Evolutionary conservation across 208 protist genomes (phyloP).

Genomic region (Crithidia acanthocephali): DNA sequence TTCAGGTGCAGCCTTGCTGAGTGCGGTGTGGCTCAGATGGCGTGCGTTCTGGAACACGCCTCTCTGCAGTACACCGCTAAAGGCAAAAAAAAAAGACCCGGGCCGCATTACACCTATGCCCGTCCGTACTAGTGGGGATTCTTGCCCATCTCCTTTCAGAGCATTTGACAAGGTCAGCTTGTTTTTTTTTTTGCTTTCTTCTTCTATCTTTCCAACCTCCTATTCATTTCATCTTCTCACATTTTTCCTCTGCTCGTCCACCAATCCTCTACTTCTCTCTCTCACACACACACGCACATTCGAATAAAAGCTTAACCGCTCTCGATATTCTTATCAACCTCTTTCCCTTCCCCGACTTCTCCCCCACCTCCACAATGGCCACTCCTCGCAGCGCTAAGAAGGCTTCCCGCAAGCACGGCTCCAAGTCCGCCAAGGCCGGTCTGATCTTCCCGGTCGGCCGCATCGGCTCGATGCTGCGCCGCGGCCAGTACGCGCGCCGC

Average conservation of each 20-base stretch:
- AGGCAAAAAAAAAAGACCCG: too few species aligned
- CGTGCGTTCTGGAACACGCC: too few species aligned
- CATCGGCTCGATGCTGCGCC: slow-evolving; percentile 95
- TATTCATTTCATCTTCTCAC: neutral
- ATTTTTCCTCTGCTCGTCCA: neutral
- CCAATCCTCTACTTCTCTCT: too few species aligned
- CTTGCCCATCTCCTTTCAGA: too few species aligned
- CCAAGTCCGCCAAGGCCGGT: slow-evolving; percentile 95
- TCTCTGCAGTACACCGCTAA: too few species aligned
- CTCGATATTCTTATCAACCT: slow-evolving; percentile 7
- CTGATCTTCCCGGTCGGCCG: slow-evolving; percentile 99
- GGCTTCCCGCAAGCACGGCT: slow-evolving; percentile 72
- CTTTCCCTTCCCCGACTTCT: neutral
- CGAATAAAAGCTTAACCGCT: slow-evolving; percentile 10
- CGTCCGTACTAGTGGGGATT: too few species aligned
- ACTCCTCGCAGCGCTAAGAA: slow-evolving; percentile 79
- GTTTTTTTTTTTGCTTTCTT: too few species aligned
- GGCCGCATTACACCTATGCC: too few species aligned
- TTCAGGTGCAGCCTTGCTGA: too few species aligned
- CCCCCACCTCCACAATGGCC: slow-evolving; percentile 32
- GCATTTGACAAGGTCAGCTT: too few species aligned
- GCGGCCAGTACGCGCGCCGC: slow-evolving; percentile 96
- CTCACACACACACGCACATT: neutral
- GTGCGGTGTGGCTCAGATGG: too few species aligned
- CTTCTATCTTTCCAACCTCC: too few species aligned